Evolutionary conservation across 805 yeast genomes (phyloP), one percentile per base, ranked within the genome.

Genomic region (Lipomyces japonicus): DNA sequence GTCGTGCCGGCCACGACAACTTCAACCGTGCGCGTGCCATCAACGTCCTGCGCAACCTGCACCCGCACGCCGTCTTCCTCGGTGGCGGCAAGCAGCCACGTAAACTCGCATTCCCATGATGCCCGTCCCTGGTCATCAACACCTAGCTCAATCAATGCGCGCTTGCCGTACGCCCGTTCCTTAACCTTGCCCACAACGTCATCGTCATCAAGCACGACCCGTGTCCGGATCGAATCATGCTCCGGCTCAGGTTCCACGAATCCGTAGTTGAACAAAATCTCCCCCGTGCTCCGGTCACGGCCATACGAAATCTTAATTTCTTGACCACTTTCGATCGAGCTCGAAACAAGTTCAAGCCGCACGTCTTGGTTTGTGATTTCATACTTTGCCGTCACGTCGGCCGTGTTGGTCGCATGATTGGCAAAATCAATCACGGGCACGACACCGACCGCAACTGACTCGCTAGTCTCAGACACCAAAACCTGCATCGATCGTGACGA

Each of bases 381-480:
- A 54, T 71, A 75, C 10, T 65, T 50, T 16, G 68, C 64, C 38
- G 65, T 67, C 39, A 6, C 51, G 44, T 23, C 55, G 47, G 10
- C 50, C 48, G 35, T 55, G 54, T 30, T 39, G 41, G 22, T 53
- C 14, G 55, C 34, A 55, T 78, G 83, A 61, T 79, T 78, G 23
- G 74, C 79, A 59, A 76, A 71, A 59, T 79, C 84, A 2, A 79
- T 59, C 3, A 77, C 57, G 0, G 84, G 84, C 2, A 79, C 79
- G 51, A 80, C 71, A 70, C 74, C 78, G 49, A 75, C 39, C 40
- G 55, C 50, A 14, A 48, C 34, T 2, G 43, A 19, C 14, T 34
- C 48, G 6, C 50, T 40, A 14, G 31, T 54, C 10, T 37, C 53
- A 4, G 46, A 51, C 3, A 53, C 51, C 2, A 60, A 57, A 1